Percentiles rank a stretch among this genome's conserved stretches.
phyloP scores from a whole-genome alignment of 164 flowering plant species.

The Berberis thunbergii region DNA sequence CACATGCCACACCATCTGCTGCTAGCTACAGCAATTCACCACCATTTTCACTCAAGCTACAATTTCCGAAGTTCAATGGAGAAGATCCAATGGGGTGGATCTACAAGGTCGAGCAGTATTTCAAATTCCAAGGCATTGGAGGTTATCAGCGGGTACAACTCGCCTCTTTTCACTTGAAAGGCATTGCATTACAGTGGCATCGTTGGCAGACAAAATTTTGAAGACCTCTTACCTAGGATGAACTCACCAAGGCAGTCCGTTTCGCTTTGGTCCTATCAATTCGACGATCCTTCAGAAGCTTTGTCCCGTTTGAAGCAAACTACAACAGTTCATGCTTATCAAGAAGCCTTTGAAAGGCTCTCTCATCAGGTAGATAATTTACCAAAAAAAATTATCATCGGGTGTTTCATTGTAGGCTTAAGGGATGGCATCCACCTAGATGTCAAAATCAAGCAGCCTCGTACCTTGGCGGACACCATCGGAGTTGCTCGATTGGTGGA shows the following conservation, averaged over 20 bases:
- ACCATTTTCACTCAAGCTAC: background rate
- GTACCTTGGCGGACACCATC: background rate
- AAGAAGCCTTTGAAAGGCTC: background rate
- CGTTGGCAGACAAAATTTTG: background rate
- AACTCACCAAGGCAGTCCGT: background rate
- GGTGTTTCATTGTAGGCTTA: background rate
- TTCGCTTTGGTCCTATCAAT: background rate
- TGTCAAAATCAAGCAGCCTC: background rate
- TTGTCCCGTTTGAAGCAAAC: background rate
- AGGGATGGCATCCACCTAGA: background rate
- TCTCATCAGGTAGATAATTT: too few relatives aligned
- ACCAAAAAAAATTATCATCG: background rate
- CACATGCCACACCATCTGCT: background rate
- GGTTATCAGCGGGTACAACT: background rate
- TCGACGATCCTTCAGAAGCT: constrained; percentile 6
- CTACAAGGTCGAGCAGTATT: background rate
- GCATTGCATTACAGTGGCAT: background rate
- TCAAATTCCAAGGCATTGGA: background rate
- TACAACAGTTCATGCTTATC: constrained; percentile 1
- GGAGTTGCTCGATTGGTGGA: background rate
- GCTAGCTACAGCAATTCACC: background rate
- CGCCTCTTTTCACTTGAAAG: background rate
- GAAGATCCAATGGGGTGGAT: constrained; percentile 1
- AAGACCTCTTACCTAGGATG: constrained; percentile 1
- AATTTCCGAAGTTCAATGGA: background rate